Evolutionary conservation across 2,329 filamentous ascomycete species (phyloP), one percentile per base, ranked within the genome.

Genomic region (Davidsoniella neocaledoniae): DNA sequence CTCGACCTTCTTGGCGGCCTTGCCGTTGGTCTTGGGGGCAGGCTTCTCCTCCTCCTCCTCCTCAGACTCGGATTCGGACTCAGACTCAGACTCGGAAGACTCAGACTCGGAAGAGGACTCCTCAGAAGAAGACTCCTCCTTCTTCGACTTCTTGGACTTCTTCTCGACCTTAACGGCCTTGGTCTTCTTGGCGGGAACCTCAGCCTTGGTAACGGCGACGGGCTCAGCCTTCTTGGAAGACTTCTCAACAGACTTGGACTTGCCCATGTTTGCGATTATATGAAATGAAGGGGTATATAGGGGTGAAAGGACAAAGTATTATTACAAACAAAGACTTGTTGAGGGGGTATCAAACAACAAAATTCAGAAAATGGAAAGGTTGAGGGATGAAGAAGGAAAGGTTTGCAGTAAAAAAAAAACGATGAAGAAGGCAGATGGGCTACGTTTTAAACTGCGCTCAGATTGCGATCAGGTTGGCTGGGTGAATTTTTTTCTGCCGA

Each of bases 231-330:
- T 76, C 50, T 52, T 52, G 14, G 65, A 69, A 63, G 72, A 62
- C 63, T 68, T 74, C 63, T 42, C 46, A 37, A 69, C 68, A 62
- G 79, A 72, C 69, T 82, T 83, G 50, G 71, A 67, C 68, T 82
- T 82, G 64, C 71, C 77, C 79, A 82, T 83, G 64, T 57, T 71
- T 63, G 66, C 52, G 55, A 49, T 57, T 49, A 53, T 51, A 50
- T 53, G 54, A 55, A 56, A 50, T 54, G 54, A 53, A 36, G 37
- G 52, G 41, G 21, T 48, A 39, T 29, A 46, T 25, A 39, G 50
- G 33, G 46, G n/a, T 25, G 16, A 41, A 36, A 26, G 49, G 36
- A 51, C 46, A 50, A 53, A 53, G 55, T 55, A 54, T 55, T n/a
- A 40, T 29, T 50, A 49, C 51, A 55, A 52, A 37, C 51, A 47